These are phyloP conservation scores for Penicillium rolfsii DNA, from an alignment of 2,329 filamentous ascomycete species.

Conservation along the genomic window DNA sequence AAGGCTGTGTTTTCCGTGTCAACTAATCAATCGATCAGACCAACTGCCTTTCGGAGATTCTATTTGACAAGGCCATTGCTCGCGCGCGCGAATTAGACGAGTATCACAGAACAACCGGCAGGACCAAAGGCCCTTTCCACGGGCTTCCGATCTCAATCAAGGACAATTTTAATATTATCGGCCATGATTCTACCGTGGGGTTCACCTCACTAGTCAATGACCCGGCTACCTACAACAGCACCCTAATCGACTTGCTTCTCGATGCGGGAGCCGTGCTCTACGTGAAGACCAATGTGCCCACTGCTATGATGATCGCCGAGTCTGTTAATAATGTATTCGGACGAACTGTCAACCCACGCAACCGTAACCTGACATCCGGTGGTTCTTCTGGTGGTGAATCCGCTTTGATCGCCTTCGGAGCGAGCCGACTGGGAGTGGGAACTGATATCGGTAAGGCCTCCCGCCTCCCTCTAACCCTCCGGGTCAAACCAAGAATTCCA, in stretches of 20 bases:
- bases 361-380: conserved; percentile 40
- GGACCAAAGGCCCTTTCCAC: conserved; percentile 43
- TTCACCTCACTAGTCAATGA: conserved; percentile 26
- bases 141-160: conserved; percentile 49
- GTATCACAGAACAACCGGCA: conserved; percentile 43
- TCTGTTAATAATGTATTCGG: conserved; percentile 50
- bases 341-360: conserved; percentile 43
- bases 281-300: conserved; percentile 46
- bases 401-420: conserved; percentile 39
- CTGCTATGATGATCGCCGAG: conserved; percentile 51
- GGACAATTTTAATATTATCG: conserved; percentile 43
- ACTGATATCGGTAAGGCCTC: conserved; percentile 45
- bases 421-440: conserved; percentile 38
- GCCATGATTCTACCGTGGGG: conserved; percentile 27
- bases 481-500: background rate
- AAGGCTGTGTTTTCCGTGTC: background rate
- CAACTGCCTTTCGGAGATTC: conserved; percentile 63
- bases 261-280: conserved; percentile 49
- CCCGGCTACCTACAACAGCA: conserved; percentile 27
- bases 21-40: conserved; percentile 45
- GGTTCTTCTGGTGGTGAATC: conserved; percentile 44
- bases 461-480: too few relatives aligned
- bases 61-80: conserved; percentile 58
- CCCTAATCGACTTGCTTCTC: conserved; percentile 44
- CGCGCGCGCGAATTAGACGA: conserved; percentile 58